Base-by-base conservation (phyloP, 2,329 filamentous ascomycete genomes). In the Phialocephala sp. region DNA sequence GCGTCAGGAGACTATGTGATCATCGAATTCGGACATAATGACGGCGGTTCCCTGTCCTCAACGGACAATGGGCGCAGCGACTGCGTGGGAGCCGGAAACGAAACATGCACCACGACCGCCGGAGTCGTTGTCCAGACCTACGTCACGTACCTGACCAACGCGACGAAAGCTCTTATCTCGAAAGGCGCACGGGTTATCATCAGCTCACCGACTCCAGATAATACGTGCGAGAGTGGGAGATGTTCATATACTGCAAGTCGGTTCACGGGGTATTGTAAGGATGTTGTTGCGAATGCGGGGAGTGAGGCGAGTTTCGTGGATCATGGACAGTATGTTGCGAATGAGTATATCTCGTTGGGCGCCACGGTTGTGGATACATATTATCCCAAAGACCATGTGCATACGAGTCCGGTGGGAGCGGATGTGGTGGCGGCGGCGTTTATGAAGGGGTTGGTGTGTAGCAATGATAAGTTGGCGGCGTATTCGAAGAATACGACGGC, bases 11-110 rank as follows among this genome's bases (percentile, higher is more conserved):
- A 74, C 61, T 82, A 80, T 22, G 88, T 90, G 32, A 79, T 91
- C 54, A 79, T 90, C 32, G 82, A 73, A 43, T 74, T 91, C 72
- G 89, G 89, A 0, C 89, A 91, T 79, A 92, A 92, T 71, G 89
- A 91, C 70, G 89, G 88, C 24, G 87, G 88, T 1, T 73, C 70
- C 12, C 64, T 73, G n/a, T 43, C 56, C 2, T 83, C 83, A 0
- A 77, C 74, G 2, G 89, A 91, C 75, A 90, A 90, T 70, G 85
- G 85, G 0, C 83, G 88, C 15, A 85, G 83, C 1, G 87, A 85
- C 70, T 91, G 89, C 65, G 74, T 78, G 9, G 75, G 75, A 27
- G 64, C 70, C 4, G 74, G 73, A 79, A 39, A 82, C 84, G 72
- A 90, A 85, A 24, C 86, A 9, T 74, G 72, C 27, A 69, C 64